phyloP scores from a whole-genome alignment of 2,329 filamentous ascomycete species.

The Neurospora sp. region DNA sequence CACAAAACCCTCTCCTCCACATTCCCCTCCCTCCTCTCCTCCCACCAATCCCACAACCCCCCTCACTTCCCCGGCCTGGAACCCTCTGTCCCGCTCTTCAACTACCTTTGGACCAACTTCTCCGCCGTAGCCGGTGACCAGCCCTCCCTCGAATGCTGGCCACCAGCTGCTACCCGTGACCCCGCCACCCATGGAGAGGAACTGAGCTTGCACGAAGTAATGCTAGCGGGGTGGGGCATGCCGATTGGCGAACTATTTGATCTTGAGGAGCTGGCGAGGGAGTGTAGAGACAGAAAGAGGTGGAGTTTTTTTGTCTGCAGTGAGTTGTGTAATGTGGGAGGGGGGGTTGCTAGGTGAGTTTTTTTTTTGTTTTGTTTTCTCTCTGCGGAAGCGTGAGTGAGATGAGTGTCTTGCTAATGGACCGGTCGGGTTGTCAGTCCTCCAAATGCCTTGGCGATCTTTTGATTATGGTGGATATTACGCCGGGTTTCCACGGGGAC shows the following conservation, averaged over 20 bases:
- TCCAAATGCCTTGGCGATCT: slow-evolving; percentile 11
- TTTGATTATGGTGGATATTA: not conserved
- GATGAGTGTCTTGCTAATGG: not conserved
- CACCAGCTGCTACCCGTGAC: slow-evolving; percentile 9
- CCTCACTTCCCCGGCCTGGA: slow-evolving; percentile 37
- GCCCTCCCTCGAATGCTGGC: slow-evolving; percentile 32
- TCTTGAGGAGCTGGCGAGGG: slow-evolving; percentile 31
- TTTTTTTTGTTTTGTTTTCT: not conserved
- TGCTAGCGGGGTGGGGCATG: slow-evolving; percentile 38
- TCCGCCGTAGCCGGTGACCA: slow-evolving; percentile 34
- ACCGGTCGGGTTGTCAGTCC: slow-evolving; percentile 8
- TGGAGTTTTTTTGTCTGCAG: slow-evolving; percentile 39
- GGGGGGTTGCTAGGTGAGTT: slow-evolving; percentile 23
- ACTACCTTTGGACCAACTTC: slow-evolving; percentile 32
- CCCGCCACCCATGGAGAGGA: not conserved
- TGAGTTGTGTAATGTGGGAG: slow-evolving; percentile 35
- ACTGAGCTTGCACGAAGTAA: slow-evolving; percentile 32
- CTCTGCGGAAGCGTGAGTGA: not conserved
- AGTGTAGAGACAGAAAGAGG: slow-evolving; percentile 27
- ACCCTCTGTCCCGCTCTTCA: slow-evolving; percentile 33
- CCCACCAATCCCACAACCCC: slow-evolving; percentile 18
- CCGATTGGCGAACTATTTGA: slow-evolving; percentile 42
- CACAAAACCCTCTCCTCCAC: no score
- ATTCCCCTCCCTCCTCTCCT: no score
- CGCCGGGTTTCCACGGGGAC: not conserved